Evolutionary conservation across 1,139 yeast species (phyloP), one percentile per base, ranked within the genome.

Genomic region (Scheffersomyces titani): DNA sequence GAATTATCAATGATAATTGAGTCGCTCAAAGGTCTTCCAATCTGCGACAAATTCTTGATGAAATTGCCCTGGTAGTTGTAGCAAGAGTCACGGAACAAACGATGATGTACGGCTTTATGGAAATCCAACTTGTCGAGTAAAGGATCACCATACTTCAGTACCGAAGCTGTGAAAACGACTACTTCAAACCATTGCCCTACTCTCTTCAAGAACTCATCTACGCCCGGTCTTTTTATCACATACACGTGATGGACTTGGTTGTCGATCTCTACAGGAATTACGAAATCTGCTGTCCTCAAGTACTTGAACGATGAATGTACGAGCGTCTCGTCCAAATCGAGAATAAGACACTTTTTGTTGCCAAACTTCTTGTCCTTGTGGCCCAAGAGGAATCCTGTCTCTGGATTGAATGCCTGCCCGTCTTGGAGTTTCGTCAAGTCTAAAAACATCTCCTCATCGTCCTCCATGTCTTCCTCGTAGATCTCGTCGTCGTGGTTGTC

Each of bases 171-270:
- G 71, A 94, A 94, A 5, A 94, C 97, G 46, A 96, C 99, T 59
- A 94, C 97, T 73, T 94, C 99, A 70, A 82, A 94, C 69, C 93
- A 73, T 70, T 91, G 82, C 24, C 98, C 97, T 52, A 94, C 97
- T 61, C 85, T 82, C 63, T 77, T 80, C 78, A 94, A 81, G 68
- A 96, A 94, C 69, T 91, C 96, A 72, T 94, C 99, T 53, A 96
- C 99, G 0, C 99, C 99, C 0, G 99, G 99, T 66, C 99, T 84
- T 70, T 96, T 94, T 57, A 93, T 92, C 44, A 94, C 99, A 71
- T 92, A 94, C 52, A 94, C 99, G 68, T 92, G 96, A 72, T 96
- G 98, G 44, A 88, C 82, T 71, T 90, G 96, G 66, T 88, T 88
- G 68, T 94, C 98, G 61, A 94, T 94, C 72, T 80, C 84, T 51